Evolutionary conservation across 257 asterid species (phyloP).

Genomic region (Scutellaria baicalensis): DNA sequence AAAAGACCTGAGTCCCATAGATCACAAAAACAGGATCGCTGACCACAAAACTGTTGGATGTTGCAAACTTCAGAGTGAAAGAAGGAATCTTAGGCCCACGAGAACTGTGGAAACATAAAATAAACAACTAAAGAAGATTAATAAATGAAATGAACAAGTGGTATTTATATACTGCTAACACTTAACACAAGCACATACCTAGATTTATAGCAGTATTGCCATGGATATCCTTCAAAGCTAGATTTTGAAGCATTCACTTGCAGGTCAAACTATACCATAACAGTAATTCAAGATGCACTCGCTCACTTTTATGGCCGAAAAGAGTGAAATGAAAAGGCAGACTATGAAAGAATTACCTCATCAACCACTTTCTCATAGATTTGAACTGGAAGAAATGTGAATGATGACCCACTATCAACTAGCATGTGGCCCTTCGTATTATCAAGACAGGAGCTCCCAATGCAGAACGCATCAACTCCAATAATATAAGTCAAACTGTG

Average conservation of each 20-base stretch:
- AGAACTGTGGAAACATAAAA: conserved; percentile 41
- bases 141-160: conserved; percentile 4
- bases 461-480: conserved; percentile 65
- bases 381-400: conserved; percentile 61
- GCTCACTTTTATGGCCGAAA: conserved; percentile 1
- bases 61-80: conserved; percentile 57
- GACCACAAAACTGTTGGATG: conserved; percentile 59
- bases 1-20: conserved; percentile 64
- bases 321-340: not conserved
- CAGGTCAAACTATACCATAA: conserved; percentile 48
- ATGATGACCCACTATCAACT: conserved; percentile 83
- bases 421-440: conserved; percentile 44
- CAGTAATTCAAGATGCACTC: not conserved
- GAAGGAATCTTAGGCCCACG: conserved; percentile 53
- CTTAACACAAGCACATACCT: conserved; percentile 38
- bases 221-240: conserved; percentile 70
- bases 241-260: conserved; percentile 61
- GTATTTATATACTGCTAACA: not conserved
- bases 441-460: conserved; percentile 53
- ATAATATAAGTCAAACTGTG: conserved; percentile 58
- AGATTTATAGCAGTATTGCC: conserved; percentile 78
- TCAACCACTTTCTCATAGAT: conserved; percentile 49
- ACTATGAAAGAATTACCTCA: conserved; percentile 37
- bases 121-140: conserved; percentile 11
- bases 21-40: conserved; percentile 54